Percentiles rank a stretch among this genome's conserved stretches.
Conservation (phyloP, 1,284 basidiomycete species). For the Pseudozyma hubeiensis region DNA sequence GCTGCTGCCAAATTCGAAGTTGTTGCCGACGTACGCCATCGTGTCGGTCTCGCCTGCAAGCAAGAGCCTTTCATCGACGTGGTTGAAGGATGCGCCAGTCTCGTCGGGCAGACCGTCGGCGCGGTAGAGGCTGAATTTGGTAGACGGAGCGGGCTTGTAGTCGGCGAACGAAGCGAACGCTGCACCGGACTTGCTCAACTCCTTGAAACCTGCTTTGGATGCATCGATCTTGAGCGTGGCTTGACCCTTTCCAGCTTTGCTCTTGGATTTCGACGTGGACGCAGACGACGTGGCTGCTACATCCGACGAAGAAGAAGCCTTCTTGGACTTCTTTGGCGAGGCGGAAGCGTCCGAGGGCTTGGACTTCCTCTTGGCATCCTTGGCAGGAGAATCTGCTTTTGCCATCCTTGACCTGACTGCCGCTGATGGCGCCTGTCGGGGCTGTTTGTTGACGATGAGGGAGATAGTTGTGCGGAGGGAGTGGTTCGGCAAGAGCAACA, state of each 20-base stretch:
- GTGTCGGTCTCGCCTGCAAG: slow-evolving; percentile 60
- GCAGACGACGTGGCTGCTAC: slow-evolving; percentile 17
- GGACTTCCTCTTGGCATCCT: slow-evolving; percentile 39
- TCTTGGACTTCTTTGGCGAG: slow-evolving; percentile 45
- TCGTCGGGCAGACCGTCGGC: slow-evolving; percentile 47
- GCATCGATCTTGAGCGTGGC: slow-evolving; percentile 29
- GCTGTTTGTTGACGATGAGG: neutral
- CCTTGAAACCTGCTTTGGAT: slow-evolving; percentile 15
- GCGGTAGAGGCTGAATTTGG: slow-evolving; percentile 48
- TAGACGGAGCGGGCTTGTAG: slow-evolving; percentile 43
- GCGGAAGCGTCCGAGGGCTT: slow-evolving; percentile 26
- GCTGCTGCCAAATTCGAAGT: slow-evolving; percentile 55
- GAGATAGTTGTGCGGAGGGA: neutral
- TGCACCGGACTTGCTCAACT: slow-evolving; percentile 37
- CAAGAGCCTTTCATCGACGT: slow-evolving; percentile 50
- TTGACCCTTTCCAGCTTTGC: slow-evolving; percentile 27
- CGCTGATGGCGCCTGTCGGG: neutral
- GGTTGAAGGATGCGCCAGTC: slow-evolving; percentile 22
- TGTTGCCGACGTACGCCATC: slow-evolving; percentile 58
- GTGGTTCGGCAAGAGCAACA: no score
- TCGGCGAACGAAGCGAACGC: slow-evolving; percentile 49
- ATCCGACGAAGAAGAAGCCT: slow-evolving; percentile 14
- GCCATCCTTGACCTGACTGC: slow-evolving; percentile 14
- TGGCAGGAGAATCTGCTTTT: slow-evolving; percentile 13
- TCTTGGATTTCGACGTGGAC: slow-evolving; percentile 22